phyloP scores from a whole-genome alignment of 106 monocot genomes.

The Agapanthus africanus region DNA sequence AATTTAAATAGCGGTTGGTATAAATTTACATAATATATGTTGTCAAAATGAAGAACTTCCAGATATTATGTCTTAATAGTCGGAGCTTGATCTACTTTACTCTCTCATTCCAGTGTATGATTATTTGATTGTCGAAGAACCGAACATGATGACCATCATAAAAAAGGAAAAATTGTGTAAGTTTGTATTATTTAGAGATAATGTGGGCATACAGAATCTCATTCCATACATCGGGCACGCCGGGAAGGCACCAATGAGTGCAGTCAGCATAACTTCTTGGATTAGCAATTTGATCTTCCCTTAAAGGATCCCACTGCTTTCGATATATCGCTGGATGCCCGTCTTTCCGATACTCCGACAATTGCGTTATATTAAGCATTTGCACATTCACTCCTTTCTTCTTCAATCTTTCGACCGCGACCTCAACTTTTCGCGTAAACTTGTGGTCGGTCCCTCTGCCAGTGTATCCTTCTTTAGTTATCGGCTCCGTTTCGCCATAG shows the following conservation, averaged over 20 bases:
- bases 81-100: no score
- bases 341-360: slow-evolving; percentile 65
- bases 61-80: no score
- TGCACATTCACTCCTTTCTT: slow-evolving; percentile 43
- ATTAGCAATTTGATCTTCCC: slow-evolving; percentile 33
- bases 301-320: slow-evolving; percentile 22
- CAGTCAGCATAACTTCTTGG: slow-evolving; percentile 55
- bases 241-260: slow-evolving; percentile 70
- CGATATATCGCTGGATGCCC: slow-evolving; percentile 49
- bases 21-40: no score
- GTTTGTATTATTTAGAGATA: slow-evolving; percentile 15
- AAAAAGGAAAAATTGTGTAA: no score
- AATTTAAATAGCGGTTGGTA: no score
- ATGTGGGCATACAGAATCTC: slow-evolving; percentile 47
- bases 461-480: slow-evolving; percentile 24
- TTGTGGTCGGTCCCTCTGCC: slow-evolving; percentile 29
- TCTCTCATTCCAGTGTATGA: no score
- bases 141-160: no score
- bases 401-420: slow-evolving; percentile 16
- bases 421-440: slow-evolving; percentile 25
- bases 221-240: slow-evolving; percentile 67
- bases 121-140: no score
- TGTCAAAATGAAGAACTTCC: no score
- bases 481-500: slow-evolving; percentile 46
- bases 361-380: slow-evolving; percentile 57